A percentile compares a stretch with the other conserved stretches of the same genome.
Evolutionary conservation across 2,329 filamentous ascomycete species (phyloP).

Genomic region (Nannizziopsis barbatae): DNA sequence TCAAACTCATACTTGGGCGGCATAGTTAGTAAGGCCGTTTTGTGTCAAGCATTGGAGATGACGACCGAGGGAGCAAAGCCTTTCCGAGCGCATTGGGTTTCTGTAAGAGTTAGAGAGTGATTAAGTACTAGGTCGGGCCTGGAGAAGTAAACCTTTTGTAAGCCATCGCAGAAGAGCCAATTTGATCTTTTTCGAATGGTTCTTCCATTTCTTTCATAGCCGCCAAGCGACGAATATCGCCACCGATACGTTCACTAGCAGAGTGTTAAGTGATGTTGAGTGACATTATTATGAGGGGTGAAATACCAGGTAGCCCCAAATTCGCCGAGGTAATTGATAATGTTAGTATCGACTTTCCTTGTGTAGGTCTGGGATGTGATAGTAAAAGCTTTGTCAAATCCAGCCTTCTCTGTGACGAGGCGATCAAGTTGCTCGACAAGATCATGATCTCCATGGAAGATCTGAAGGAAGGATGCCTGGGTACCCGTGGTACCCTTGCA

Average conservation of each 20-base stretch:
- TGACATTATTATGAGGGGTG: background rate
- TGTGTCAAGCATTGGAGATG: constrained; percentile 44
- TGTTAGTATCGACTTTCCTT: constrained; percentile 67
- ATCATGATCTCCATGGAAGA: constrained; percentile 50
- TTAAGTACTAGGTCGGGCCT: background rate
- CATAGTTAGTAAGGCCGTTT: constrained; percentile 54
- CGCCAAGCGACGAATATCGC: constrained; percentile 63
- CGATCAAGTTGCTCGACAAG: constrained; percentile 54
- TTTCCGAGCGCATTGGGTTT: constrained; percentile 36
- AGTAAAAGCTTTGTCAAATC: constrained; percentile 49
- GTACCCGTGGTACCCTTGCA: constrained; percentile 63
- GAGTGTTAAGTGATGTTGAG: background rate
- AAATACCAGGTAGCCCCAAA: constrained; percentile 57
- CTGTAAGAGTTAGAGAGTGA: background rate
- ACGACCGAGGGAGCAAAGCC: constrained; percentile 49
- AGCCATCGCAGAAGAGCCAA: constrained; percentile 56
- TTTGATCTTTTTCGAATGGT: constrained; percentile 70
- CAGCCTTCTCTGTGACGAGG: constrained; percentile 55
- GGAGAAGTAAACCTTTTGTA: constrained; percentile 53
- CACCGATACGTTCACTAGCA: constrained; percentile 51
- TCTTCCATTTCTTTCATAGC: constrained; percentile 75
- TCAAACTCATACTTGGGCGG: constrained; percentile 34
- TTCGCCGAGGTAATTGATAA: constrained; percentile 69
- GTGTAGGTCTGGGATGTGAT: constrained; percentile 66
- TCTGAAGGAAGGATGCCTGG: constrained; percentile 64